phyloP scores from a whole-genome alignment of 2,329 filamentous ascomycete genomes.

The Calonectria hawksworthii region DNA sequence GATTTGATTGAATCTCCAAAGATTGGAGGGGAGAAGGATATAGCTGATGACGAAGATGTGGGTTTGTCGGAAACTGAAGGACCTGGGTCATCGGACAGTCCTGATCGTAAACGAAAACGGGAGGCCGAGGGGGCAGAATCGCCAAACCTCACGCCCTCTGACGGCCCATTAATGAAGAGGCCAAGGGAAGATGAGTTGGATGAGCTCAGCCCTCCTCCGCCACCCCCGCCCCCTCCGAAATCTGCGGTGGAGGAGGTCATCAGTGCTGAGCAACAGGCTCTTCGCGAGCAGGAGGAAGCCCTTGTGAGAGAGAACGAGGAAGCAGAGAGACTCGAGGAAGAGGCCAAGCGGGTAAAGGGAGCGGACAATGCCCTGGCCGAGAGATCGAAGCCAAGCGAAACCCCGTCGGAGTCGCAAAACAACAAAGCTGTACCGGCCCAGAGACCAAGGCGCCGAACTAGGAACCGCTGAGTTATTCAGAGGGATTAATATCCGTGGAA shows the following conservation, averaged over 20 bases:
- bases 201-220: conserved; percentile 58
- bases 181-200: conserved; percentile 62
- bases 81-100: conserved; percentile 59
- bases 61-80: conserved; percentile 61
- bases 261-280: conserved; percentile 59
- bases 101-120: conserved; percentile 76
- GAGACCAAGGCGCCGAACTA: conserved; percentile 28
- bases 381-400: conserved; percentile 35
- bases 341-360: conserved; percentile 52
- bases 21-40: conserved; percentile 29
- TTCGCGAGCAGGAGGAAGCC: conserved; percentile 65
- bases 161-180: conserved; percentile 69
- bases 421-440: conserved; percentile 25
- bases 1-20: conserved; percentile 40
- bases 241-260: conserved; percentile 52
- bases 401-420: conserved; percentile 26
- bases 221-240: conserved; percentile 63
- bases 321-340: conserved; percentile 65
- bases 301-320: conserved; percentile 68
- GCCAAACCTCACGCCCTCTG: conserved; percentile 63
- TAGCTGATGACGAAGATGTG: conserved; percentile 52
- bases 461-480: conserved; percentile 13
- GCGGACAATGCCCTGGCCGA: conserved; percentile 39
- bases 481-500: conserved; percentile 7
- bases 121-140: conserved; percentile 55